A percentile compares a stretch with the other conserved stretches of the same genome.
phyloP scores from a whole-genome alignment of 225 moss, liverwort and hornwort genomes.

The Physcomitrellopsis africana region DNA sequence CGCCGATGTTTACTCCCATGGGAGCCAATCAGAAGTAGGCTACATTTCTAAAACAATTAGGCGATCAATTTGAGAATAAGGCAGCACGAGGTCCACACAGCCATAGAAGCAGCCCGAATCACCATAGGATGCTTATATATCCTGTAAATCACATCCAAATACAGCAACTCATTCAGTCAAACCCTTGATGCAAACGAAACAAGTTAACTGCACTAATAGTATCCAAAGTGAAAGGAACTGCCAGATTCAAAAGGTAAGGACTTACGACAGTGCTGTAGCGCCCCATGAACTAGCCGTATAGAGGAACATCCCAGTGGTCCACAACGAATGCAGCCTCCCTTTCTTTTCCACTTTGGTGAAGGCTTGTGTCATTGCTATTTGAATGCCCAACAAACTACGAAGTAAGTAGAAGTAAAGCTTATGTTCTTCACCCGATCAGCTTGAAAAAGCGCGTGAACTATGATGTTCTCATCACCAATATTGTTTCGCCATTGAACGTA shows the following conservation, averaged over 20 bases:
- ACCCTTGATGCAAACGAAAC: conserved; percentile 8
- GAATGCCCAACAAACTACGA: conserved; percentile 21
- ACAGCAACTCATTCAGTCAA: conserved; percentile 26
- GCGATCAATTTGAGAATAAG: conserved; percentile 47
- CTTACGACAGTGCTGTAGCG: conserved; percentile 82
- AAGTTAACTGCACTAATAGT: conserved; percentile 7
- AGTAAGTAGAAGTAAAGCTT: conserved; percentile 18
- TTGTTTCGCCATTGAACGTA: neutral
- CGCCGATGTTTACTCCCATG: neutral
- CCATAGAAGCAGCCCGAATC: conserved; percentile 82
- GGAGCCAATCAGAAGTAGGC: conserved; percentile 1
- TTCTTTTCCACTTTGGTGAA: conserved; percentile 68
- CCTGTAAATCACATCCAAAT: conserved; percentile 51
- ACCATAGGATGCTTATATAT: conserved; percentile 73
- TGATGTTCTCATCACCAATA: neutral
- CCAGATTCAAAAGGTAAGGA: conserved; percentile 16
- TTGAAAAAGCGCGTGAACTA: neutral
- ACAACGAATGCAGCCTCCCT: conserved; percentile 63
- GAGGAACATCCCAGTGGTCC: conserved; percentile 73
- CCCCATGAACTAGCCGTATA: conserved; percentile 80
- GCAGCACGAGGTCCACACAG: conserved; percentile 87
- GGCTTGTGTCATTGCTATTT: conserved; percentile 72
- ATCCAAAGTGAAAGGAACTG: neutral
- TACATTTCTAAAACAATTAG: conserved; percentile 1
- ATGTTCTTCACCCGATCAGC: neutral